Evolutionary conservation across 1,139 yeast genomes (phyloP).

Genomic region (Debaryomyces subglobosus): DNA sequence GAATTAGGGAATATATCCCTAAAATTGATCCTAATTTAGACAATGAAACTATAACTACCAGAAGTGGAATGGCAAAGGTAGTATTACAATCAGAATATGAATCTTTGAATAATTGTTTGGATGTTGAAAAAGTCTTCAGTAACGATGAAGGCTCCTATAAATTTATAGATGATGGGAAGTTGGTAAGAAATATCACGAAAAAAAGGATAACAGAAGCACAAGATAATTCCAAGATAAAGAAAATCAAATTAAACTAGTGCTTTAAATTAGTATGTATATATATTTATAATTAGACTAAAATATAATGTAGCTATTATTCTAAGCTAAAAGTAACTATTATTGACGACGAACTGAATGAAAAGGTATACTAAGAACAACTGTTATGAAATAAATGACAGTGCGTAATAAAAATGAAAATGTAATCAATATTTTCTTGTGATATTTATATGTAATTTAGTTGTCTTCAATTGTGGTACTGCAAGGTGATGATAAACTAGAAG

Average conservation of each 20-base stretch:
- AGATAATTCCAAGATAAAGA: background rate
- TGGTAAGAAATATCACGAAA: constrained; percentile 58
- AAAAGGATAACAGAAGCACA: constrained; percentile 39
- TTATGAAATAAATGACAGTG: background rate
- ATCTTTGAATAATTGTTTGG: constrained; percentile 48
- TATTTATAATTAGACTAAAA: background rate
- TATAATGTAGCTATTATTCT: background rate
- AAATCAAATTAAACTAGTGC: background rate
- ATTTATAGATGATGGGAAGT: constrained; percentile 58
- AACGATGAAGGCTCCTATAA: constrained; percentile 29
- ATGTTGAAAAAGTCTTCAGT: constrained; percentile 32
- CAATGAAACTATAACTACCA: constrained; percentile 13
- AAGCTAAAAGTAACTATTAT: background rate
- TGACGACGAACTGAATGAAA: background rate
- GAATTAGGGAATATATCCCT: constrained; percentile 48
- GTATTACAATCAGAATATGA: constrained; percentile 58
- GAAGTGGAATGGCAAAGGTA: constrained; percentile 50
- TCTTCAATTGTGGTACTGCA: too few species aligned
- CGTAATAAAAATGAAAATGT: background rate
- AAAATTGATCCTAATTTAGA: constrained; percentile 27
- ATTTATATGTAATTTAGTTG: background rate
- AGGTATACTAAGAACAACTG: background rate
- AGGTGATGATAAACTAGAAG: background rate
- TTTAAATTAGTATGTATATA: background rate
- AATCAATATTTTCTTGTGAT: background rate